These are phyloP conservation scores for Colletotrichum noveboracense DNA, from an alignment of 2,329 filamentous ascomycete genomes.

Conservation along the genomic window DNA sequence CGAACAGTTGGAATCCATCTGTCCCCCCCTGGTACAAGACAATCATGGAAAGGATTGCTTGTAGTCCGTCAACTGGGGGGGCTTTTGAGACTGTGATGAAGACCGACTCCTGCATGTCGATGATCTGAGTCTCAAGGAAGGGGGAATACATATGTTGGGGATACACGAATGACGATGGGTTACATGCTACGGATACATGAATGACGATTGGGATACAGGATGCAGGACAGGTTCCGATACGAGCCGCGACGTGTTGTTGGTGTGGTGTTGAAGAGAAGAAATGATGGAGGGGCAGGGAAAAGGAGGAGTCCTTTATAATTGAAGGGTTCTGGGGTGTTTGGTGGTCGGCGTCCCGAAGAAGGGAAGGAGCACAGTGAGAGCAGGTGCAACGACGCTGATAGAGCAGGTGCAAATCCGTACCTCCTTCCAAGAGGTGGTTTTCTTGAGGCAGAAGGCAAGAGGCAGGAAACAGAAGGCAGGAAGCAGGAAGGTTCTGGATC, in stretches of 20 bases:
- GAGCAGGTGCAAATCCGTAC: background rate
- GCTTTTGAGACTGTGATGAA: background rate
- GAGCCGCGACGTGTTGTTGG: background rate
- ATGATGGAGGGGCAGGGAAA: rapidly evolving
- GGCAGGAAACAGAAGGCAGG: background rate
- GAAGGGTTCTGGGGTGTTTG: background rate
- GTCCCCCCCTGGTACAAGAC: background rate
- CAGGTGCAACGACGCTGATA: background rate
- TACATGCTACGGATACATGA: background rate
- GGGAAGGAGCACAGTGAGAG: background rate
- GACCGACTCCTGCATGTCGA: background rate
- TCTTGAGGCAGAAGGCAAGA: background rate
- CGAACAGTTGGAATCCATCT: background rate
- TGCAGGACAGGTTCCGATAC: background rate
- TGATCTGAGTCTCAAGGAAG: background rate
- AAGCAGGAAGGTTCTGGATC: background rate
- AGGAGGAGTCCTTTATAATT: background rate
- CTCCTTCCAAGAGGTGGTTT: background rate
- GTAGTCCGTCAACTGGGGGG: background rate
- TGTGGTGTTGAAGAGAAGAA: background rate
- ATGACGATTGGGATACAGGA: background rate
- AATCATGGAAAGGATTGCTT: background rate
- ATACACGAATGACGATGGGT: background rate
- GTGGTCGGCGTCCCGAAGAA: background rate
- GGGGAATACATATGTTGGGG: background rate